phyloP scores from a whole-genome alignment of 108 stramenopile genomes.

The Conticribra guillardii region DNA sequence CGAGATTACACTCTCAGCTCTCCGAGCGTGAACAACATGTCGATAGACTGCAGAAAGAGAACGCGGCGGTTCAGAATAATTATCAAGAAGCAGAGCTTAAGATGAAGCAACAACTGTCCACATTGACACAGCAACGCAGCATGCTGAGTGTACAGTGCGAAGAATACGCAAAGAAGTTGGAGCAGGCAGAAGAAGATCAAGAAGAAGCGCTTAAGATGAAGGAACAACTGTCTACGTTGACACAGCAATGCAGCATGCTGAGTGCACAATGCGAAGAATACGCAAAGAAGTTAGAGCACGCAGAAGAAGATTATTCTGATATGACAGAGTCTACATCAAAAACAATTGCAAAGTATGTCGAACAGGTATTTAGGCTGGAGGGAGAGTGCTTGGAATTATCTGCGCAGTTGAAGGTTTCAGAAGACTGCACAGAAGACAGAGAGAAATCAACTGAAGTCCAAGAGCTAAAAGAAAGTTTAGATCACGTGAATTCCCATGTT shows the following conservation, averaged over 20 bases:
- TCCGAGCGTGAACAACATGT: slow-evolving; percentile 12
- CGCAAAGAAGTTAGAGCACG: slow-evolving; percentile 25
- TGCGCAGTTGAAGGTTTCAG: slow-evolving; percentile 14
- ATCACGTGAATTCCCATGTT: background rate
- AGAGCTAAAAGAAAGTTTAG: background rate
- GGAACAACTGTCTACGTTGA: slow-evolving; percentile 26
- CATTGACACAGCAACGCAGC: slow-evolving; percentile 12
- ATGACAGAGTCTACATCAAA: slow-evolving; percentile 12
- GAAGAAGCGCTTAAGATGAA: slow-evolving; percentile 28
- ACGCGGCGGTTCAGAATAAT: slow-evolving; percentile 32
- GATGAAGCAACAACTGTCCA: slow-evolving; percentile 34
- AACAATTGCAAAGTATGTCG: slow-evolving; percentile 16
- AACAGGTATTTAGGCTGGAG: slow-evolving; percentile 31
- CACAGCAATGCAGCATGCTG: slow-evolving; percentile 6
- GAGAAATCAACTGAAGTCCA: background rate
- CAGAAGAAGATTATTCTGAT: slow-evolving; percentile 28
- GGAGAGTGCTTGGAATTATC: slow-evolving; percentile 37
- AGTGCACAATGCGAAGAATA: slow-evolving; percentile 3
- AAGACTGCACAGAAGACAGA: background rate
- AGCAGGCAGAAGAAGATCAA: slow-evolving; percentile 22
- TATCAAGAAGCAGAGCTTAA: slow-evolving; percentile 28
- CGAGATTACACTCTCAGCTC: slow-evolving; percentile 28
- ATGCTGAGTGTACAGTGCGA: slow-evolving; percentile 23
- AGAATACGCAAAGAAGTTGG: slow-evolving; percentile 29
- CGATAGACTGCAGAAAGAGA: slow-evolving; percentile 24